Evolutionary conservation across 108 stramenopile genomes (phyloP), one percentile per base, ranked within the genome.

Genomic region (Schizochytrium sp.): DNA sequence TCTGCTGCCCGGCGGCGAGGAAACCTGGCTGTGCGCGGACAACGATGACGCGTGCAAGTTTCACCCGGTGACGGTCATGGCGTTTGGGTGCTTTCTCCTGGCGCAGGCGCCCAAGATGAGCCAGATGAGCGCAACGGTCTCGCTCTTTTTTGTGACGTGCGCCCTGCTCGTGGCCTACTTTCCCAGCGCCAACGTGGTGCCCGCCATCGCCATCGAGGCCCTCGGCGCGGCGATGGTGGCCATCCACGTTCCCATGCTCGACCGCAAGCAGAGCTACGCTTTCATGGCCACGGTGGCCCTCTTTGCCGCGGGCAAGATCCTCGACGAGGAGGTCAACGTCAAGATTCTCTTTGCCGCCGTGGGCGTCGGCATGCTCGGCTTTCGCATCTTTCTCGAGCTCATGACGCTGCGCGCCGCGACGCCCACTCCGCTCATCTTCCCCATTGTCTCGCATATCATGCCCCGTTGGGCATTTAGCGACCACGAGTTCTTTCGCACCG

Each of bases 11-110:
- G 76, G 76, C 16, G 76, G 76, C 45, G n/a, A 23, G n/a, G 51
- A 28, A 8, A 53, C 76, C 48, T 83, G 76, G 76, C 76, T 83
- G 76, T 83, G 76, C 76, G 76, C 48, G 25, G 76, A 83, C 6
- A 28, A 53, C 48, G 76, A 83, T 45, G 45, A 43, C 25, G 51
- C 48, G 48, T 83, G 76, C 76, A 83, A 53, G 25, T 83, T 47
- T 23, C 48, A 83, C 76, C 76, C 76, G 48, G 25, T 83, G 51
- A 83, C 45, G 23, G 51, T 53, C 19, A 8, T 83, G n/a, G n/a
- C 48, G 45, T 47, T 83, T 23, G 76, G 19, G 48, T 83, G 76
- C 51, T 53, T 83, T 12, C 6, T 34, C 19, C 45, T 83, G 43
- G 25, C 63, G 63, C 63, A 69, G 63, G 34, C 41, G 25, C 34